Percentiles rank a stretch among this genome's conserved stretches.
phyloP scores from a whole-genome alignment of 1,139 yeast genomes.

The Hemisphaericaspora subhashii region DNA sequence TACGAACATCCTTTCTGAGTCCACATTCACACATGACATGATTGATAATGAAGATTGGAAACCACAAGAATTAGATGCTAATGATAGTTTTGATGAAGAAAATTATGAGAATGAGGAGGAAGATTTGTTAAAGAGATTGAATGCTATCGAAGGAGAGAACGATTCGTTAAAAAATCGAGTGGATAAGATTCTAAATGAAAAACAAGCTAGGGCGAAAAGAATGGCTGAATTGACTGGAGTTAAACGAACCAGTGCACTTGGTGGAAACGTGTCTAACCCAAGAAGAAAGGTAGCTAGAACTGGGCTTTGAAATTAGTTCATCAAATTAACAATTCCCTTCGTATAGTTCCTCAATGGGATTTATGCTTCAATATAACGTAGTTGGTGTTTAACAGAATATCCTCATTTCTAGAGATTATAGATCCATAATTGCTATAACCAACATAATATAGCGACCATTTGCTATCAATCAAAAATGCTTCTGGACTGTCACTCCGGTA shows the following conservation, averaged over 20 bases:
- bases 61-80: constrained; percentile 20
- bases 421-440: too few species aligned
- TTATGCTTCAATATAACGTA: too few species aligned
- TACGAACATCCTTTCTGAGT: constrained; percentile 47
- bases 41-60: constrained; percentile 37
- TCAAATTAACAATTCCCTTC: too few species aligned
- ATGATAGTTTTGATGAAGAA: constrained; percentile 19
- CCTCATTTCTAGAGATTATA: too few species aligned
- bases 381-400: too few species aligned
- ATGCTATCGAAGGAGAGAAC: constrained; percentile 29
- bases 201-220: constrained; percentile 15
- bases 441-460: too few species aligned
- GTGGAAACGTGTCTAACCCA: neutral
- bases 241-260: neutral
- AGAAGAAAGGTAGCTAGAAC: neutral
- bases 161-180: constrained; percentile 26
- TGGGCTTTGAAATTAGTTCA: neutral
- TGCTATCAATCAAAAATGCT: too few species aligned
- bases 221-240: neutral
- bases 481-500: too few species aligned
- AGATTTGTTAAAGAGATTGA: constrained; percentile 25
- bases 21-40: constrained; percentile 42
- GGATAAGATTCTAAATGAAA: constrained; percentile 23
- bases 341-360: neutral
- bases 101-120: constrained; percentile 28